Evolutionary conservation across 345 rosid genomes (phyloP), one percentile per base, ranked within the genome.

Genomic region (Citrus reticulata): DNA sequence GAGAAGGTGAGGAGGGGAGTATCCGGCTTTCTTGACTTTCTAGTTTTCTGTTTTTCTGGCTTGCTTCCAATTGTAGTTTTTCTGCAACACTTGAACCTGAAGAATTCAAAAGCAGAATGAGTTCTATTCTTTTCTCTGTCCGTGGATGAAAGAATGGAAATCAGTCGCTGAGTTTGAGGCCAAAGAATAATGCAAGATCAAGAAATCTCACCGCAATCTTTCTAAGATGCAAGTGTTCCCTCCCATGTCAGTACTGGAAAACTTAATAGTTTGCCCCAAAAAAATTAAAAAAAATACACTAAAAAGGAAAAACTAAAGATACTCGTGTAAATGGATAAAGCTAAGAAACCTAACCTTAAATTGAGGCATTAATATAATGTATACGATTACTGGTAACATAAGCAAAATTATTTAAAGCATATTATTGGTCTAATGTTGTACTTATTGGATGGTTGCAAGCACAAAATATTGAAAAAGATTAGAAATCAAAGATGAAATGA

Each of bases 51-150:
- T 22, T 35, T 68, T 77, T 46, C 78, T 74, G 81, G 68, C 78
- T 83, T 73, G 75, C 84, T 84, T 79, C 82, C 37, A 14, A 30
- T n/a, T 82, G 81, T 77, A 76, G 84, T 66, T 64, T 82, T 78
- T 80, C 84, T 71, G 85, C 80, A 73, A 85, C 78, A 46, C 88
- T 79, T 83, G 87, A 80, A 71, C 91, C 95, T 88, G 91, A 80
- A 77, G 84, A 74, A 32, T 79, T 49, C n/a, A 77, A 83, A 78
- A 73, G 42, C 22, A 39, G 77, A 49, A 63, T 77, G 57, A 87
- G 68, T 65, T 68, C n/a, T 72, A 32, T 40, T 49, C 27, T 65
- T 71, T 63, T 71, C 37, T 67, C 58, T 72, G 3, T 63, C 39
- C 17, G 5, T 27, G 54, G 27, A 19, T 46, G 60, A 63, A 77